Base-by-base conservation (phyloP, 2,329 filamentous ascomycete genomes). In the Colletotrichum horii region DNA sequence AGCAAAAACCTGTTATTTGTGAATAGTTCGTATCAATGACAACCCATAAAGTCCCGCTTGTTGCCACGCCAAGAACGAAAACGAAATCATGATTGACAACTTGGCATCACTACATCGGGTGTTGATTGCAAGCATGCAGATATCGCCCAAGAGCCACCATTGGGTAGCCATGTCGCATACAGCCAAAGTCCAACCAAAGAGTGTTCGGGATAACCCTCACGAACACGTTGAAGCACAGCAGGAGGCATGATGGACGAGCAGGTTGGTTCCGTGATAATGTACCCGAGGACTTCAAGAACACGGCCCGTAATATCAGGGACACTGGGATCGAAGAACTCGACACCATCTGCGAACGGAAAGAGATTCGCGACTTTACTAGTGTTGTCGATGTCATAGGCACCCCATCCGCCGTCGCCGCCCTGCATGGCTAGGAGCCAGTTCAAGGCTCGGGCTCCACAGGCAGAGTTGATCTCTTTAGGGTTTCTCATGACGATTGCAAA, bases 271-370 rank as follows among this genome's bases (percentile, higher is more conserved):
- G 43, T 48, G 16, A 71, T 16, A 6, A 71, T 66, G 34, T 66
- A 71, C 9, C 70, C 70, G 6, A 71, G 62, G 8, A 66, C 62
- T 34, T 71, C 70, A 0, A 71, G 34, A 3, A 71, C 62, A 8
- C 70, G 70, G n/a, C 61, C 70, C 8, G 70, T 32, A 19, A 71
- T 66, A 9, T 71, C 70, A 11, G 70, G 70, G 14, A 71, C 70
- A 16, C 61, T 66, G 15, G 70, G 61, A 22, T 71, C 70, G 22
- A 66, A 71, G 26, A 71, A 71, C 34, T 71, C 70, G 24, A 66
- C 62, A 6, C 70, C 70, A 9, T 71, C 61, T 14, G 61, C 70
- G 34, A 71, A 71, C 0, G 70, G 70, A 5, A 71, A 71, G 1
- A 71, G 61, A 28, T 71, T 66, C 3, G 62, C 48, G 9, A 71